Percentiles rank a stretch among this genome's conserved stretches.
These are phyloP conservation scores for Ganoderma meredithae DNA, from an alignment of 1,284 basidiomycete genomes.

Conservation along the genomic window DNA sequence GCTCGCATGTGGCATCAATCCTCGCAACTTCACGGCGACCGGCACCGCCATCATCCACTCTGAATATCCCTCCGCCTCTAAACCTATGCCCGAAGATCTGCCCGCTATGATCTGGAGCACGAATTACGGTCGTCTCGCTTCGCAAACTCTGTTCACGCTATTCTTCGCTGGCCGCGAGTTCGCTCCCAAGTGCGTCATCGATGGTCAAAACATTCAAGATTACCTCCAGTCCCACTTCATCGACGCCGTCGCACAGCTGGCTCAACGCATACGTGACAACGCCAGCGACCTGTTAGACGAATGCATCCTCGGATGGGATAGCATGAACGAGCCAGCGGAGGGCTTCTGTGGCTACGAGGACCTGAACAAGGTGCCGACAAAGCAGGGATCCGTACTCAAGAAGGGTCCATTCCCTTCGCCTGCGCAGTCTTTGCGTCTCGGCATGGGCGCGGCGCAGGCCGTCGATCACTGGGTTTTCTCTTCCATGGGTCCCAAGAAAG, in stretches of 20 bases:
- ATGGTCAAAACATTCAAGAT: slow-evolving; percentile 94
- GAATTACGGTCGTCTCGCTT: slow-evolving; percentile 90
- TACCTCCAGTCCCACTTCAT: slow-evolving; percentile 91
- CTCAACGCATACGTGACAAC: slow-evolving; percentile 69
- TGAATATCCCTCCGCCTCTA: slow-evolving; percentile 78
- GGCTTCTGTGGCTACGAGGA: slow-evolving; percentile 85
- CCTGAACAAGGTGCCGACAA: slow-evolving; percentile 68
- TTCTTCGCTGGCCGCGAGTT: slow-evolving; percentile 94
- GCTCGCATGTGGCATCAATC: slow-evolving; percentile 91
- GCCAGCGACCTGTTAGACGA: slow-evolving; percentile 84
- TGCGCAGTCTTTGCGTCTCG: slow-evolving; percentile 84
- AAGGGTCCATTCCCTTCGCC: slow-evolving; percentile 91
- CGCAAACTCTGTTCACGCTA: slow-evolving; percentile 91
- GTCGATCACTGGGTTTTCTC: slow-evolving; percentile 91
- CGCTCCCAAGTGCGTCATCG: slow-evolving; percentile 92
- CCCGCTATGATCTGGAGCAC: slow-evolving; percentile 98
- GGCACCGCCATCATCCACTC: slow-evolving; percentile 88
- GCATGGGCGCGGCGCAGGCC: slow-evolving; percentile 86
- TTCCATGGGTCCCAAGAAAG: slow-evolving; percentile 78
- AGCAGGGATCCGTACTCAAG: slow-evolving; percentile 77
- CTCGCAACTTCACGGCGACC: slow-evolving; percentile 84
- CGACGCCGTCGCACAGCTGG: slow-evolving; percentile 78
- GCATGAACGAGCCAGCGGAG: slow-evolving; percentile 93
- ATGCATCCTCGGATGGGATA: slow-evolving; percentile 96
- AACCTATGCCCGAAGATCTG: slow-evolving; percentile 74